Conservation (phyloP, 2,329 filamentous ascomycete genomes). For the Pestalotiopsis fici region DNA sequence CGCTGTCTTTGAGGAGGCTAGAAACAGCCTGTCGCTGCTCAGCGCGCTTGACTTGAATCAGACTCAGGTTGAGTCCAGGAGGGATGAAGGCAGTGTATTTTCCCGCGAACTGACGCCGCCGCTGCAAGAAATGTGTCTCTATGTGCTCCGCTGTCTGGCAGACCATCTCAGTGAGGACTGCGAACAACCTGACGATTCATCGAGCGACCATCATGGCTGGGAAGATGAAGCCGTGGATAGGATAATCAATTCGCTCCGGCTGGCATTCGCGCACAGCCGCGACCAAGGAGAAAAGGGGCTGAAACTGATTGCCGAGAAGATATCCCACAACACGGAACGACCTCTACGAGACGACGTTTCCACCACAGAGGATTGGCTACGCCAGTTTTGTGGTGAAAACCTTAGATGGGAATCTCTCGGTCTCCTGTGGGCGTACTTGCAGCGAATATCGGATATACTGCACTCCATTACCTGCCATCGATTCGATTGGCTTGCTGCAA, state of each 20-base stretch:
- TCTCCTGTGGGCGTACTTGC: constrained; percentile 16
- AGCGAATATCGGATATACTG: constrained; percentile 19
- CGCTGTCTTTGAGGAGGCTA: constrained; percentile 33
- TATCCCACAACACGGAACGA: constrained; percentile 28
- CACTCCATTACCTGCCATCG: constrained; percentile 1
- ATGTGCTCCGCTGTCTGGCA: constrained; percentile 3
- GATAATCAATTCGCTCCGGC: constrained; percentile 21
- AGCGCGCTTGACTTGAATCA: neutral
- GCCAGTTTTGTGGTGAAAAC: constrained; percentile 22
- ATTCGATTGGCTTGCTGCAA: neutral
- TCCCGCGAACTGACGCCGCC: neutral
- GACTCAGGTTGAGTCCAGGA: neutral
- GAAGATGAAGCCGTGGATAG: constrained; percentile 4
- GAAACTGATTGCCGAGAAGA: constrained; percentile 7
- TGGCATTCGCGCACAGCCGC: constrained; percentile 20
- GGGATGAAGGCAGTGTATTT: neutral
- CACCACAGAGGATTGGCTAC: constrained; percentile 26
- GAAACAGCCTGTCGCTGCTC: constrained; percentile 23
- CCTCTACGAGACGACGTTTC: constrained; percentile 23
- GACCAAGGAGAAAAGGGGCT: neutral
- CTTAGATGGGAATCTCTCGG: constrained; percentile 32
- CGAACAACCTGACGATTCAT: neutral
- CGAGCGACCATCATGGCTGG: neutral
- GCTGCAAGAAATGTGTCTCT: constrained; percentile 14
- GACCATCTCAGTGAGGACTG: neutral